Conservation (phyloP, 352 stramenopile species). For the Elongisporangium undulatum region DNA sequence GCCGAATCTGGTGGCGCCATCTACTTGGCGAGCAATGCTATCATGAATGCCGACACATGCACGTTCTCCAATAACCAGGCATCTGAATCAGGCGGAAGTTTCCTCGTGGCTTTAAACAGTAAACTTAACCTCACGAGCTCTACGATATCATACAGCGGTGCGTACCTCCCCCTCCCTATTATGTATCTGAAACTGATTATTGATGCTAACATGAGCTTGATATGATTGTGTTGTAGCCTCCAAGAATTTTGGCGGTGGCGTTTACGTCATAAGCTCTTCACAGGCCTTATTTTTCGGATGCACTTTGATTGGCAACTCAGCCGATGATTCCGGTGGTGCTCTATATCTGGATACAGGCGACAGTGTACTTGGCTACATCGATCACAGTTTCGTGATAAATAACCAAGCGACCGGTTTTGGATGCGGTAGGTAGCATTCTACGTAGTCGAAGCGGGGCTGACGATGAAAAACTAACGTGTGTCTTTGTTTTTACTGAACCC, state of each 20-base stretch:
- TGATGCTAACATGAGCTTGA: neutral
- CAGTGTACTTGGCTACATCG: constrained; percentile 24
- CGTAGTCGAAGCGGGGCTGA: neutral
- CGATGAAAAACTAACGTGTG: no score
- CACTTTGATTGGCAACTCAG: constrained; percentile 34
- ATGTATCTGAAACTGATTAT: neutral
- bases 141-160: constrained; percentile 34
- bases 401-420: constrained; percentile 45
- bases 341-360: constrained; percentile 55
- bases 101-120: constrained; percentile 26
- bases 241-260: constrained; percentile 39
- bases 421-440: constrained; percentile 21
- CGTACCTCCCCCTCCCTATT: constrained; percentile 3
- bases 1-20: constrained; percentile 42
- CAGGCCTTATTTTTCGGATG: constrained; percentile 15
- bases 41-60: constrained; percentile 16
- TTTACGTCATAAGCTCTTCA: constrained; percentile 37
- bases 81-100: constrained; percentile 39
- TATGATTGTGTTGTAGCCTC: constrained; percentile 21
- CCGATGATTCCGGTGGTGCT: constrained; percentile 53
- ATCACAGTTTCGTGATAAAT: constrained; percentile 14
- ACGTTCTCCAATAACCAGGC: constrained; percentile 34
- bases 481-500: neutral
- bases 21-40: constrained; percentile 22
- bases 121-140: constrained; percentile 21